Conservation (phyloP, 345 rosid genomes). For the Camelina sativa region DNA sequence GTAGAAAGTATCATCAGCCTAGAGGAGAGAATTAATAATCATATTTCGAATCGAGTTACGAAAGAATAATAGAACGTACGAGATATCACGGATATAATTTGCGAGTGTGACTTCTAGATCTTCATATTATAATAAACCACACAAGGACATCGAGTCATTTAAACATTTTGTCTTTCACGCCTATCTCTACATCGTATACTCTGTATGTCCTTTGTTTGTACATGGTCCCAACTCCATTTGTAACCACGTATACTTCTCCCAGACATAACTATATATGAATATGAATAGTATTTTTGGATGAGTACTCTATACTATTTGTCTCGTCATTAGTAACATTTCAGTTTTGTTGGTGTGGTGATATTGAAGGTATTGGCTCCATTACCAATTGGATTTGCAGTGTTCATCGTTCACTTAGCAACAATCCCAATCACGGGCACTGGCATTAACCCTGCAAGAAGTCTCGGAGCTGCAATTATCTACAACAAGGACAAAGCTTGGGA, state of each 20-base stretch:
- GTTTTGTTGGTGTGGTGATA: constrained; percentile 4
- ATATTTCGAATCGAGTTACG: background rate
- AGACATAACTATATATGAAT: background rate
- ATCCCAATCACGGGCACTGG: constrained; percentile 97
- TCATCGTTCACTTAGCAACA: constrained; percentile 92
- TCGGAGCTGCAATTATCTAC: constrained; percentile 91
- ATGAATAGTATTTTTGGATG: constrained; percentile 7
- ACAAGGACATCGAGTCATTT: constrained; percentile 4
- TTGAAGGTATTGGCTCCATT: constrained; percentile 90
- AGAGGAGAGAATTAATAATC: background rate
- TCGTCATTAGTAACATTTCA: constrained; percentile 28
- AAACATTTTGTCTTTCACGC: constrained; percentile 27
- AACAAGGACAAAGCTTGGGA: constrained; percentile 84
- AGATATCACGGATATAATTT: background rate
- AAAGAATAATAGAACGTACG: background rate
- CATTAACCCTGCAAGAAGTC: constrained; percentile 95
- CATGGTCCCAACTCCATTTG: constrained; percentile 35
- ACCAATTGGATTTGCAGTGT: constrained; percentile 95
- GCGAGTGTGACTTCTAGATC: constrained; percentile 19
- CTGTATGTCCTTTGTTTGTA: constrained; percentile 9
- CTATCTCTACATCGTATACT: constrained; percentile 25
- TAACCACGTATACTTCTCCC: constrained; percentile 36
- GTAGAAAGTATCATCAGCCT: background rate
- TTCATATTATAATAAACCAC: constrained; percentile 27
- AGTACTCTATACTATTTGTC: constrained; percentile 7